Conservation (phyloP, 345 rosid genomes). For the Eucalyptus curtisii region DNA sequence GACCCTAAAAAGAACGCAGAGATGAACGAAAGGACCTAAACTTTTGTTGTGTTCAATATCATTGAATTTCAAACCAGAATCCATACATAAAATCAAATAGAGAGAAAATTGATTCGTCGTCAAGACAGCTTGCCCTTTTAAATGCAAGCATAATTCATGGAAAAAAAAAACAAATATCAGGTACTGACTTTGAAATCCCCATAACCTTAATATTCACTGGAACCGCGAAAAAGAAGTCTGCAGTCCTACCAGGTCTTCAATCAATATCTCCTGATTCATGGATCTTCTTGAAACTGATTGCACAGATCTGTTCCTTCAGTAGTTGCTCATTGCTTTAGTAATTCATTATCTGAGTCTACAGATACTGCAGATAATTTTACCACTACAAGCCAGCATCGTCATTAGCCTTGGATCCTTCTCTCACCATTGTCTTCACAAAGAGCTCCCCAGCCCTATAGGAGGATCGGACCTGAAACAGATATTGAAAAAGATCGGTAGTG, state of each 20-base stretch:
- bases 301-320: neutral
- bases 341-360: neutral
- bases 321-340: neutral
- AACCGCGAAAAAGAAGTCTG: neutral
- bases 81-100: too few relatives aligned
- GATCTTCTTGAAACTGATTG: neutral
- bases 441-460: conserved; percentile 97
- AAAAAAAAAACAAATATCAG: too few relatives aligned
- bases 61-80: too few relatives aligned
- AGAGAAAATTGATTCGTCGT: too few relatives aligned
- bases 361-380: neutral
- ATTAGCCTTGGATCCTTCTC: conserved; percentile 25
- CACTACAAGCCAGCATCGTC: neutral
- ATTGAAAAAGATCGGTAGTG: neutral
- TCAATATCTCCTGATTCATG: neutral
- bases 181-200: neutral
- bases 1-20: too few relatives aligned
- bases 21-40: too few relatives aligned
- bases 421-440: conserved; percentile 88
- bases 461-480: conserved; percentile 64
- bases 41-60: too few relatives aligned
- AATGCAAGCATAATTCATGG: too few relatives aligned
- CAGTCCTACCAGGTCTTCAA: neutral
- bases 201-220: neutral
- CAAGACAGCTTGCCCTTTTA: too few relatives aligned